These are phyloP conservation scores for Paralagenidium karlingii DNA, from an alignment of 352 stramenopile genomes.

Conservation along the genomic window DNA sequence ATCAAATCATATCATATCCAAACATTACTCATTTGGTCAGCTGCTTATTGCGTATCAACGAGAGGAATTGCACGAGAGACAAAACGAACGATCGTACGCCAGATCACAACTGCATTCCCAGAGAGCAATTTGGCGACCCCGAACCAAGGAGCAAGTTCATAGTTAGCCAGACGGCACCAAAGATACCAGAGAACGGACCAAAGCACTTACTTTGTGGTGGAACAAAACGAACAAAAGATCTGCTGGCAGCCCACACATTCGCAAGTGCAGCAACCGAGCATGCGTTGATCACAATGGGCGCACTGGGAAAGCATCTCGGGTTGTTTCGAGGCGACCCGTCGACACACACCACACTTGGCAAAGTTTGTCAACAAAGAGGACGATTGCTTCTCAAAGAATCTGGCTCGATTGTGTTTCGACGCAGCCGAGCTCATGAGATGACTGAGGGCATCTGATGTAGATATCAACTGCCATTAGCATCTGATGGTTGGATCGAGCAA, in stretches of 20 bases:
- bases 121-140: too few species aligned
- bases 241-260: slow-evolving; percentile 40
- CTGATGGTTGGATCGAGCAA: too few species aligned
- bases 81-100: slow-evolving; percentile 69
- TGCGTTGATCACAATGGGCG: slow-evolving; percentile 43
- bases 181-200: neutral
- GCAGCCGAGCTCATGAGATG: too few species aligned
- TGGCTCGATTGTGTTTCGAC: too few species aligned
- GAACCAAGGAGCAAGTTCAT: too few species aligned
- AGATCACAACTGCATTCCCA: slow-evolving; percentile 54
- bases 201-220: slow-evolving; percentile 56
- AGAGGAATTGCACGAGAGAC: slow-evolving; percentile 65
- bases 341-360: slow-evolving; percentile 20
- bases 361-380: neutral
- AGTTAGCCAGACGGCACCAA: neutral
- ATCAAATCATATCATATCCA: too few species aligned
- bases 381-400: slow-evolving; percentile 20
- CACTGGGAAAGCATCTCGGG: slow-evolving; percentile 15
- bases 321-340: slow-evolving; percentile 8
- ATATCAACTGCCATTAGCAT: too few species aligned
- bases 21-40: too few species aligned
- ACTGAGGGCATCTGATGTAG: too few species aligned
- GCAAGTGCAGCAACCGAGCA: slow-evolving; percentile 39
- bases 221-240: slow-evolving; percentile 66
- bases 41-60: too few species aligned